phyloP scores from a whole-genome alignment of 2,329 filamentous ascomycete species.

The Didymosphaeria variabile region DNA sequence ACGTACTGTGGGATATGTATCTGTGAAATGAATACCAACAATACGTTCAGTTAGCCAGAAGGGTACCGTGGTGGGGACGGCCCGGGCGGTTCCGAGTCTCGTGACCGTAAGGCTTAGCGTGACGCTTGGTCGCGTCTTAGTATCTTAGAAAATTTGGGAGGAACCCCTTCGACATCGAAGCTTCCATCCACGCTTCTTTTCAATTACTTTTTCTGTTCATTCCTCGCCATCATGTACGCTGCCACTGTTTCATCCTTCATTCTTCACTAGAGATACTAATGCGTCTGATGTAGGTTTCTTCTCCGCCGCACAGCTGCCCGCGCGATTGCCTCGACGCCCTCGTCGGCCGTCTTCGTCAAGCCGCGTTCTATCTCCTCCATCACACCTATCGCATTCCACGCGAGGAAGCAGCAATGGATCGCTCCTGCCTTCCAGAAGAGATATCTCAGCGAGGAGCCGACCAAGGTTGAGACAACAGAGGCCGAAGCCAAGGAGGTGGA shows the following conservation, averaged over 20 bases:
- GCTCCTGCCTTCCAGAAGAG: slow-evolving; percentile 55
- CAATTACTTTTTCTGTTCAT: not conserved
- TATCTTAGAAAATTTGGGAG: slow-evolving; percentile 12
- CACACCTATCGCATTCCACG: slow-evolving; percentile 40
- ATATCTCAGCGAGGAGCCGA: slow-evolving; percentile 59
- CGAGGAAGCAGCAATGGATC: slow-evolving; percentile 52
- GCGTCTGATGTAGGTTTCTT: slow-evolving; percentile 59
- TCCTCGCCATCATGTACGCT: slow-evolving; percentile 31
- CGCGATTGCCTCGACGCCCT: slow-evolving; percentile 59
- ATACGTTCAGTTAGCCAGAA: too few relatives aligned
- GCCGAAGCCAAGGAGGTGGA: slow-evolving; percentile 38
- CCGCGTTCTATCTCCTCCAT: slow-evolving; percentile 48
- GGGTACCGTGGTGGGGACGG: too few relatives aligned
- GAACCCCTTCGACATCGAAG: slow-evolving; percentile 12
- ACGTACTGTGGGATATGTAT: not conserved
- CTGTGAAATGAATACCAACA: too few relatives aligned
- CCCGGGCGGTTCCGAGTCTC: not conserved
- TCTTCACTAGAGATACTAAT: slow-evolving; percentile 16
- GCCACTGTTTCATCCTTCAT: not conserved
- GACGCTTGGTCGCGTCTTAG: slow-evolving; percentile 7
- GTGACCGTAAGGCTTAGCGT: slow-evolving; percentile 6
- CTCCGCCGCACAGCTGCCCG: slow-evolving; percentile 67
- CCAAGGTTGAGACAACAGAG: slow-evolving; percentile 49
- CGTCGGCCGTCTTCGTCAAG: slow-evolving; percentile 54
- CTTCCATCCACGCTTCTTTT: slow-evolving; percentile 7